These are phyloP conservation scores for Eremochloa ophiuroides DNA, from an alignment of 176 grass and related monocot species.

Conservation along the genomic window DNA sequence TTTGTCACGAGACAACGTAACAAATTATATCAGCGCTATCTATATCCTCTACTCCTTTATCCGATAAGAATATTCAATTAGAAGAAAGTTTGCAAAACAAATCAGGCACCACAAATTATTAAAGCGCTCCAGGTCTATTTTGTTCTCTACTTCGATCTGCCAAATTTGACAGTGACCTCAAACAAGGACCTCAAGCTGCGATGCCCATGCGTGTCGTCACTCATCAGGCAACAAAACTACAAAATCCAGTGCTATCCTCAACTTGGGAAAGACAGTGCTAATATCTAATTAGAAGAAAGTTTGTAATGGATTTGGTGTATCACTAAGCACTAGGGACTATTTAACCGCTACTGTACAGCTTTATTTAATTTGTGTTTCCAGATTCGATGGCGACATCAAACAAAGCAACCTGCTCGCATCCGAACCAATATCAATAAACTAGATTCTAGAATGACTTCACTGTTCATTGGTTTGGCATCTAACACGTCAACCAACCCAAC, in stretches of 20 bases:
- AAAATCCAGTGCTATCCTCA: neutral
- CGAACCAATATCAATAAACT: neutral
- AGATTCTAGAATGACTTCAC: neutral
- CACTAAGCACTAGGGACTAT: neutral
- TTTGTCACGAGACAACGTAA: neutral
- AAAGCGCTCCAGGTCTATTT: neutral
- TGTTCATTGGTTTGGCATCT: neutral
- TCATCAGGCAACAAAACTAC: neutral
- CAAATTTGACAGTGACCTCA: neutral
- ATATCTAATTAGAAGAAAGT: neutral
- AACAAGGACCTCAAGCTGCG: neutral
- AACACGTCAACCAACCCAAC: neutral
- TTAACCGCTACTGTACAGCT: neutral
- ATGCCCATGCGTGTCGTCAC: neutral
- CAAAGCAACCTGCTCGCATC: neutral
- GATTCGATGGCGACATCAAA: conserved; percentile 21
- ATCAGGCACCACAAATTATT: neutral
- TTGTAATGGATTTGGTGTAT: neutral
- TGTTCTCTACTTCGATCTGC: neutral
- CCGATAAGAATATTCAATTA: conserved; percentile 13
- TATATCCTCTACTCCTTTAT: too few relatives aligned
- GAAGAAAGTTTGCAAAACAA: neutral
- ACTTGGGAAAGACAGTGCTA: neutral
- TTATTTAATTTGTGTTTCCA: neutral
- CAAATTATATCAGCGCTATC: neutral